Base-by-base conservation (phyloP, 768 basidiomycete species). In the Cystobasidium onofrii region DNA sequence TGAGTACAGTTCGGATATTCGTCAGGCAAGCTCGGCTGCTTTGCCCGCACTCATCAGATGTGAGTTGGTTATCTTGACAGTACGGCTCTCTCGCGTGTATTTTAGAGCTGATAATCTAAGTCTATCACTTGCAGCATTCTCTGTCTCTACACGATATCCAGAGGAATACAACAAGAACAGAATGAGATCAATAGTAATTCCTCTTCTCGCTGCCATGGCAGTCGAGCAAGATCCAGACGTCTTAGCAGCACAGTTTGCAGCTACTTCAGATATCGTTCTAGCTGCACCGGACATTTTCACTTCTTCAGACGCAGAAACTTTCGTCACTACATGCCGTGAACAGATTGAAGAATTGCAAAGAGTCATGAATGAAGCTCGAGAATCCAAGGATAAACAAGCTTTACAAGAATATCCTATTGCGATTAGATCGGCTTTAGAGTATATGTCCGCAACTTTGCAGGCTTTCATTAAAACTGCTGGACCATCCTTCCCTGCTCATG, bases 201-300 rank as follows among this genome's bases (percentile, higher is more conserved):
- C 52, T n/a, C 27, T 71, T 20, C 54, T 71, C 3, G 50, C 52
- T 12, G 55, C 69, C 12, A 33, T 71, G 34, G 34, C 52, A n/a
- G 29, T 23, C 52, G 69, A 71, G 34, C 20, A 46, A n/a, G 69
- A 71, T 52, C 29, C 55, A 33, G 69, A 71, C 20, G 54, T 55
- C 10, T 36, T 71, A 10, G 20, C 54, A 27, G 69, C 69, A 7
- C 29, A 55, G 39, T 71, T 71, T 31, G 33, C 69, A 10, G 69
- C 69, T 29, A 60, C 69, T 3, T 57, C 52, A 25, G 69, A 71
- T 36, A 31, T 71, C 33, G 54, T 71, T 25, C 69, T 71, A n/a
- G 55, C 55, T 23, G 55, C 55, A 10, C 69, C 69, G n/a, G 52
- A 71, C 1, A 31, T 46, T 23, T 71, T 71, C 44, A 31, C 69